Base-by-base conservation (phyloP, 1,284 basidiomycete species). In the Ustilago curta region DNA sequence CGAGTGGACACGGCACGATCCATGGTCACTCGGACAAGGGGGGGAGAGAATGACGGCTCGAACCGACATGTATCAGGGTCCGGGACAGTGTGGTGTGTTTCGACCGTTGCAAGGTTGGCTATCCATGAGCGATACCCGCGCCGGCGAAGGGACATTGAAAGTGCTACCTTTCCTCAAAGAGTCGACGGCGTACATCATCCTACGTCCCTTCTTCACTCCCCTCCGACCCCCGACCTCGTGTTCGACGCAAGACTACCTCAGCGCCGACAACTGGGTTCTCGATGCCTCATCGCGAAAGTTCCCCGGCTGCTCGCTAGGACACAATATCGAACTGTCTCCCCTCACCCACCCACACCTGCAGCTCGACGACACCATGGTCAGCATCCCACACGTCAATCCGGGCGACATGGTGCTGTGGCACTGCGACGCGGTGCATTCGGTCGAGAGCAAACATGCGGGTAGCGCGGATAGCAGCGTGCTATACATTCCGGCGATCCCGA, bases 381-480 rank as follows among this genome's bases (percentile, higher is more conserved):
- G 50, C 35, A 89, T 90, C 21, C 90, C 91, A 3, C 87, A 92
- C 9, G 87, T 91, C 25, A 86, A 87, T 40, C 91, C 92, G 0
- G 92, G 92, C 0, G 91, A 93, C 82, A 90, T 91, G 79, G 90
- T 92, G 0, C 91, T 90, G 77, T 93, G 93, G 93, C 93, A 94
- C 83, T 92, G 91, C 77, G 91, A 88, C 91, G 86, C 88, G 27
- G 88, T 93, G 9, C 92, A 93, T 81, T 88, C 90, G 0, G 92
- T 93, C 32, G 92, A 93, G 81, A 68, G 80, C 5, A 83, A 87
- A 25, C 91, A 93, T 80, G 79, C 76, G 8, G 92, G 93, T 0
- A 74, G 79, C 12, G 86, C 86, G 4, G 91, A 93, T 76, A 91
- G 91, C 0, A 90, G 90, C 0, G 92, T 93, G 25, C 80, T 94